phyloP scores from a whole-genome alignment of 2,329 filamentous ascomycete species.

The Grosmannia serpens region DNA sequence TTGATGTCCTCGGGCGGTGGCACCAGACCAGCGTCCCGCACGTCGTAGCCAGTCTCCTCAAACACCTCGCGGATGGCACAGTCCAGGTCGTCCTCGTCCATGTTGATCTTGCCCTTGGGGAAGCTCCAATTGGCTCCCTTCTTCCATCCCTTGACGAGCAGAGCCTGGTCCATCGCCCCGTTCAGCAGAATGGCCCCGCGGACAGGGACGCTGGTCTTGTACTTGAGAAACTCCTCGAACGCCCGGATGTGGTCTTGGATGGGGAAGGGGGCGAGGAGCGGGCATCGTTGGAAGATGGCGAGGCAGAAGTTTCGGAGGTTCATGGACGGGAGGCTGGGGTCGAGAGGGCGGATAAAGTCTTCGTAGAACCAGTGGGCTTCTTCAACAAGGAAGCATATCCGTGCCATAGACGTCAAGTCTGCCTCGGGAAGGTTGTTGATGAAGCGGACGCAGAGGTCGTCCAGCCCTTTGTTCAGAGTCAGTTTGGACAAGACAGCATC shows the following conservation, averaged over 20 bases:
- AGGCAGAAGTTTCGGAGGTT: slow-evolving; percentile 76
- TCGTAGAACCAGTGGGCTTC: slow-evolving; percentile 99
- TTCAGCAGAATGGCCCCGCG: slow-evolving; percentile 90
- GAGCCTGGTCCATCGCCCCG: slow-evolving; percentile 81
- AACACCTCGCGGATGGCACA: slow-evolving; percentile 92
- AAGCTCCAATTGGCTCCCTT: slow-evolving; percentile 96
- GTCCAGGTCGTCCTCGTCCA: slow-evolving; percentile 85
- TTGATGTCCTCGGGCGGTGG: slow-evolving; percentile 61
- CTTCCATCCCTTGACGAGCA: slow-evolving; percentile 97
- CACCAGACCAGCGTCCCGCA: slow-evolving; percentile 64
- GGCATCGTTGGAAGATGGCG: slow-evolving; percentile 88
- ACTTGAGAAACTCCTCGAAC: slow-evolving; percentile 83
- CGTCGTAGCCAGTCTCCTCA: slow-evolving; percentile 89
- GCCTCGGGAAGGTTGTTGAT: slow-evolving; percentile 92
- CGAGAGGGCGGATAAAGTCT: slow-evolving; percentile 89
- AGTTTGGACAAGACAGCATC: not conserved
- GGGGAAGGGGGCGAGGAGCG: slow-evolving; percentile 71
- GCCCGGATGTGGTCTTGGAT: slow-evolving; percentile 67
- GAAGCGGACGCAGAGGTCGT: slow-evolving; percentile 96
- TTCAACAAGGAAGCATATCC: slow-evolving; percentile 97
- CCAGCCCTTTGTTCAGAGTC: slow-evolving; percentile 54
- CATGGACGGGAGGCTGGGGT: slow-evolving; percentile 76
- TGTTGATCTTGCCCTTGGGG: slow-evolving; percentile 94
- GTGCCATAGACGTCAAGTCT: slow-evolving; percentile 78
- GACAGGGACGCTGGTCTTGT: slow-evolving; percentile 91